Base-by-base conservation (phyloP, 768 basidiomycete species). In the Boletellus ananas region DNA sequence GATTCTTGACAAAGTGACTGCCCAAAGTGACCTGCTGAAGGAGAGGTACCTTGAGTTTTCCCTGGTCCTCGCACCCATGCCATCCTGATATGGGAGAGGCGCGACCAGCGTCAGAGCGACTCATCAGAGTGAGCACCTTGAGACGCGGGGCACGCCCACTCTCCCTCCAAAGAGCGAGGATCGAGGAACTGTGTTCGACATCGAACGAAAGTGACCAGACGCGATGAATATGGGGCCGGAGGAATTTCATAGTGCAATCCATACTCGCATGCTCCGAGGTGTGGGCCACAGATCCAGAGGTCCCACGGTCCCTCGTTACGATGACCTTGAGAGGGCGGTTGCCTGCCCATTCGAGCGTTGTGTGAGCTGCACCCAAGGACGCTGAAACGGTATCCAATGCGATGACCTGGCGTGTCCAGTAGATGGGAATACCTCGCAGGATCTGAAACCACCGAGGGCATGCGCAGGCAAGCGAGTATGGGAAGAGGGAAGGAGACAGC, bases 171-270 rank as follows among this genome's bases (percentile, higher is more conserved):
- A 55, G 47, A 3, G 52, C 18, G 4, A 44, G 41, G 39, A 51
- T 35, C 2, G 45, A 47, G 11, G 21, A 46, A 36, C 29, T 42
- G 23, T 56, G 35, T 10, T 43, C 33, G 12, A 51, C 41, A 20
- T 43, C 18, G 27, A 56, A 56, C 14, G 49, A 39, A n/a, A 57
- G 43, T 2, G 54, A 56, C 54, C 54, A 43, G 33, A 46, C 46
- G 12, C 17, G 36, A 21, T 6, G 0, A 8, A 57, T 25, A 21
- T 35, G 16, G 18, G 55, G 47, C 25, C 39, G 54, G 16, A 56
- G 43, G 16, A 56, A n/a, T 5, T 36, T 9, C 34, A 56, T 42
- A 16, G 34, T 21, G 8, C 6, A 43, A 13, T 5, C 16, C 8
- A 55, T 34, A 5, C 17, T 6, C 16, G 21, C 13, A 11, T 40